Evolutionary conservation across 2,329 filamentous ascomycete species (phyloP).

Genomic region (Colletotrichum scovillei): DNA sequence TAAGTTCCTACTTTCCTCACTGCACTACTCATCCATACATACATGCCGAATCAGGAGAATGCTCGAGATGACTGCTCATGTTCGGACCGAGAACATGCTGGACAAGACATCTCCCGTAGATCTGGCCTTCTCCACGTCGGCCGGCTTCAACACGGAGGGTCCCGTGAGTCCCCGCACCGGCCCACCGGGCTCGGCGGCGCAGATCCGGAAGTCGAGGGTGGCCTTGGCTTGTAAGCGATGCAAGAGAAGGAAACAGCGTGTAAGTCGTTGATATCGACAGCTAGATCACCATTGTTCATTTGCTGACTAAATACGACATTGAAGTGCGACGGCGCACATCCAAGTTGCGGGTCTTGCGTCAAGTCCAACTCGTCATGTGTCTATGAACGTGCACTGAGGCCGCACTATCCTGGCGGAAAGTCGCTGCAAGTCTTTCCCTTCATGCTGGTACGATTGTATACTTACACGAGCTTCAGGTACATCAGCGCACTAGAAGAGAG

Average conservation of each 20-base stretch:
- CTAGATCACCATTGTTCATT: not conserved
- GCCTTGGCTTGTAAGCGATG: slow-evolving; percentile 42
- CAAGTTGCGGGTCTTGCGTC: slow-evolving; percentile 40
- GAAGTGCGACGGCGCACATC: slow-evolving; percentile 41
- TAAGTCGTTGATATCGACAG: not conserved
- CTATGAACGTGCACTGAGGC: slow-evolving; percentile 41
- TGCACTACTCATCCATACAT: not conserved
- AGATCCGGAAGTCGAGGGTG: slow-evolving; percentile 37
- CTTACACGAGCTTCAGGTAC: slow-evolving; percentile 34
- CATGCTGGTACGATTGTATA: not conserved
- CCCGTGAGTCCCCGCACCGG: slow-evolving; percentile 27
- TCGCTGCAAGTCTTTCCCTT: slow-evolving; percentile 35
- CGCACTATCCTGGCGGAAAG: slow-evolving; percentile 43
- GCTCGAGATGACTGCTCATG: not conserved
- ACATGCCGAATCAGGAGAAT: not conserved
- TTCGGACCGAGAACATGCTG: slow-evolving; percentile 16
- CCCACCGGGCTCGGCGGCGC: not conserved
- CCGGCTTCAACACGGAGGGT: slow-evolving; percentile 16
- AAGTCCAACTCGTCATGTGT: slow-evolving; percentile 38
- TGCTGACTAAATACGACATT: not conserved
- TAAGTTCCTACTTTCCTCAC: not conserved
- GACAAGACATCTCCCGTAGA: not conserved
- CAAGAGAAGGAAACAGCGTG: slow-evolving; percentile 42
- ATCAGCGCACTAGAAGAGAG: slow-evolving; percentile 43
- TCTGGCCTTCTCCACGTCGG: not conserved